Base-by-base conservation (phyloP, 2,329 filamentous ascomycete genomes). In the Xylariaceae sp. region DNA sequence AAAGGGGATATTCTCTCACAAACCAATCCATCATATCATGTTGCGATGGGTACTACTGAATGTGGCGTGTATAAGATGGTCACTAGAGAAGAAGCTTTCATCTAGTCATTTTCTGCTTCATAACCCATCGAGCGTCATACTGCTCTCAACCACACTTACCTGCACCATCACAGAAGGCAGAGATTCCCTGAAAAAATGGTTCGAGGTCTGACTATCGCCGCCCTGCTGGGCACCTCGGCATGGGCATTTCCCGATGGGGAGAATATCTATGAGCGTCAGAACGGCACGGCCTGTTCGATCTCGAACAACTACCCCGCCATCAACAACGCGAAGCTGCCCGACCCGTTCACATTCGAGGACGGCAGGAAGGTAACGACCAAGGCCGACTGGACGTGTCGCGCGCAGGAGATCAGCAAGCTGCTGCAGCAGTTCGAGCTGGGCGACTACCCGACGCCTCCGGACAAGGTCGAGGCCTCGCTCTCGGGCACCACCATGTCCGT, bases 381-480 rank as follows among this genome's bases (percentile, higher is more conserved):
- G 54, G 64, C 55, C 17, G 61, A 71, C 44, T 75, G 66, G 55
- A 58, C 62, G 38, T 74, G 72, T 56, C 69, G 71, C 34, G 59
- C 62, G 47, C 54, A 62, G 30, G 69, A 74, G 56, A 72, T 74
- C 52, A 63, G 54, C 52, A 63, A 66, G 47, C 58, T 67, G 32
- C 54, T 75, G 50, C 65, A 73, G 54, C 66, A 68, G 52, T 73
- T 69, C 53, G 71, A 74, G 57, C 62, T 74, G 13, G 71, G 71
- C 36, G 62, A 59, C 41, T 67, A 68, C 53, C 71, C 70, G 4
- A 59, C 59, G 12, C 63, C 66, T 3, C 69, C 70, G 3, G 64
- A 68, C 52, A 63, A 57, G 6, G 61, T 74, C 40, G 67, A 68
- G 41, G 70, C 64, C 14, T 61, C 68, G 3, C 51, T 69, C 24